Evolutionary conservation across 108 stramenopile species (phyloP), one percentile per base, ranked within the genome.

Genomic region (Fragilaria crotonensis): DNA sequence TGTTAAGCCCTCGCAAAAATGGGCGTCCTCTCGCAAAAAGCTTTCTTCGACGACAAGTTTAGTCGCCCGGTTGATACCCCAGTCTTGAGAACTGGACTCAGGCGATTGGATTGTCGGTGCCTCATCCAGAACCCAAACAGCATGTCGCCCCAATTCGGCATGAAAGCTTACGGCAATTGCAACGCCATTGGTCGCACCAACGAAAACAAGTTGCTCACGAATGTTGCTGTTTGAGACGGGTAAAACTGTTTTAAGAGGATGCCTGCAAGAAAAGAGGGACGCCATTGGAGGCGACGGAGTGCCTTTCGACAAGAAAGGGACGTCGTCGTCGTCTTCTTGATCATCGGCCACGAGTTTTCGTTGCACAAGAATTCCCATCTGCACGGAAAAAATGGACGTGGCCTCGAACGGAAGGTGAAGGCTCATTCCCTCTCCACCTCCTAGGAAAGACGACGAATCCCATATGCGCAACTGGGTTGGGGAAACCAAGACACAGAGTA

Each of bases 231-330:
- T 20, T 18, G 62, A 33, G 3, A 77, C 59, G 0, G 92, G 92
- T 30, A 80, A 58, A 27, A 88, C 68, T 46, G 89, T 87, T 45
- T 87, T 79, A 21, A 87, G 77, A 25, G 88, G 88, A 66, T 90
- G 88, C 25, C 66, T 48, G 25, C 89, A 57, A n/a, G 92, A 74
- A 66, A 84, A 93, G 22, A 89, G 57, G 33, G 70, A 77, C 9
- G 87, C 84, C 22, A 85, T 50, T 9, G 64, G 27, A 32, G 21
- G 30, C 23, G 46, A 17, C 17, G 54, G 25, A 17, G 29, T 18
- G 21, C 30, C 62, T 33, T 71, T 54, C 26, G 77, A 66, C 28
- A 87, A 48, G 7, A 71, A 52, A 57, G 71, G 65, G 33, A 50
- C 58, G 17, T 73, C 66, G 29, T 70, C 73, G 25, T 63, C 60